A percentile compares a stretch with the other conserved stretches of the same genome.
Evolutionary conservation across 108 stramenopile species (phyloP).

Genomic region (Schizochytrium sp.): DNA sequence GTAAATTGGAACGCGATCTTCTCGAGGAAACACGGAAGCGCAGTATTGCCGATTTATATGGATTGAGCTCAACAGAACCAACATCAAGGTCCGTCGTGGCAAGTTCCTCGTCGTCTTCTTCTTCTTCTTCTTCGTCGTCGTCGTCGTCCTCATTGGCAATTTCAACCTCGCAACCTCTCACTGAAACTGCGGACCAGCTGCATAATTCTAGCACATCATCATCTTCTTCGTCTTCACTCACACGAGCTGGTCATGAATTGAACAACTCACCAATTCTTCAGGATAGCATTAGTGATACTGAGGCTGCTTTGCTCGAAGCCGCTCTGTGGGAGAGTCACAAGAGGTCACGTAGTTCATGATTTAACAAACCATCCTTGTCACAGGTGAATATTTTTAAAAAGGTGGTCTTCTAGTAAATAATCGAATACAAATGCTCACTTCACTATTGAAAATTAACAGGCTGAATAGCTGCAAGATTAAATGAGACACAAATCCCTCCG

Average conservation of each 20-base stretch:
- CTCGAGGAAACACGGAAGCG: constrained; percentile 35
- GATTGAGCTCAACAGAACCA: background rate
- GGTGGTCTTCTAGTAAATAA: too few species aligned
- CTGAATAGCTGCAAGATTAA: too few species aligned
- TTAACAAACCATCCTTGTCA: too few species aligned
- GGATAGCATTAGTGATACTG: background rate
- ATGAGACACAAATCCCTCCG: too few species aligned
- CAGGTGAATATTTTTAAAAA: too few species aligned
- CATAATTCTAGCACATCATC: background rate
- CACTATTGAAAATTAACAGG: too few species aligned
- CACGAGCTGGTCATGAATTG: background rate
- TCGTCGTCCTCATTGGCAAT: background rate
- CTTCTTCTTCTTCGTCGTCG: constrained; percentile 20
- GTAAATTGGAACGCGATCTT: constrained; percentile 41
- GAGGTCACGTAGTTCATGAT: too few species aligned
- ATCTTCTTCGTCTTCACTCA: background rate
- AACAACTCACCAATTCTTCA: background rate
- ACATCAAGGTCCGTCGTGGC: background rate
- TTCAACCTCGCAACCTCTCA: background rate
- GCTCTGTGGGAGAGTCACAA: background rate
- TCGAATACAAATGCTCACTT: too few species aligned
- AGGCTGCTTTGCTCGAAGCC: background rate
- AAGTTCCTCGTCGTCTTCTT: background rate
- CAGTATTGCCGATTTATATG: background rate
- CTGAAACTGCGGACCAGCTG: too few species aligned